phyloP scores from a whole-genome alignment of 768 basidiomycete species.

The Pulveroboletus sp. region DNA sequence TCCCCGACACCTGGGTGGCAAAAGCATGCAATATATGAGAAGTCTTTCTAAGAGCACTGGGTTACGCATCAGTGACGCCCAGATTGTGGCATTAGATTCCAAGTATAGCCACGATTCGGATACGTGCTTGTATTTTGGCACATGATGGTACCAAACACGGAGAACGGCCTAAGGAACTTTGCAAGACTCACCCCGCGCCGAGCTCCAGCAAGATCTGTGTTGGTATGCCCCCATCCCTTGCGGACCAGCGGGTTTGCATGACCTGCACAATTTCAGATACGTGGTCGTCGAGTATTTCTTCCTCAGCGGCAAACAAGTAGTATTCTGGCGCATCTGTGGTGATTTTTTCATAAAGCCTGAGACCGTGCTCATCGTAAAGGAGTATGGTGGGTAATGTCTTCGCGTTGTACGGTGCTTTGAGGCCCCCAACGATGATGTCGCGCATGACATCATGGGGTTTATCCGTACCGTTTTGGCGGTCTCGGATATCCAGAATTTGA shows the following conservation, averaged over 20 bases:
- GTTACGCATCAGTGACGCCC: constrained; percentile 7
- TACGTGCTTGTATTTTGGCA: not conserved
- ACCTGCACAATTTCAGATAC: constrained; percentile 68
- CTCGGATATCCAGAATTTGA: constrained; percentile 23
- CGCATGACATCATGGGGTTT: constrained; percentile 32
- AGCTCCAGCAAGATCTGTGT: constrained; percentile 77
- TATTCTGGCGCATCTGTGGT: constrained; percentile 79
- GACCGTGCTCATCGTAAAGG: constrained; percentile 82
- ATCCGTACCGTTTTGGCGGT: constrained; percentile 4
- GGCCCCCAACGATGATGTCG: constrained; percentile 50
- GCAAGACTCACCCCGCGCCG: constrained; percentile 78
- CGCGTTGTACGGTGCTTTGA: constrained; percentile 48
- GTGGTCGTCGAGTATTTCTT: constrained; percentile 72
- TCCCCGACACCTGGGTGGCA: constrained; percentile 46
- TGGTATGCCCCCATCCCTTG: constrained; percentile 21
- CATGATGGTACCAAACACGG: not conserved
- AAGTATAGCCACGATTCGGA: not conserved
- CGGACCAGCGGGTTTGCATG: constrained; percentile 49
- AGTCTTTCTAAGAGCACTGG: constrained; percentile 83
- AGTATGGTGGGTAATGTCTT: constrained; percentile 77
- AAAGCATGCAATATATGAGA: constrained; percentile 76
- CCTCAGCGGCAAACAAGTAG: constrained; percentile 87
- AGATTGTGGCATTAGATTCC: too few species aligned
- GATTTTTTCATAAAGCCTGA: constrained; percentile 82
- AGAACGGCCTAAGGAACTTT: too few species aligned